Conservation (phyloP, 1,284 basidiomycete genomes). For the Cutaneotrichosporon cyanovorans region DNA sequence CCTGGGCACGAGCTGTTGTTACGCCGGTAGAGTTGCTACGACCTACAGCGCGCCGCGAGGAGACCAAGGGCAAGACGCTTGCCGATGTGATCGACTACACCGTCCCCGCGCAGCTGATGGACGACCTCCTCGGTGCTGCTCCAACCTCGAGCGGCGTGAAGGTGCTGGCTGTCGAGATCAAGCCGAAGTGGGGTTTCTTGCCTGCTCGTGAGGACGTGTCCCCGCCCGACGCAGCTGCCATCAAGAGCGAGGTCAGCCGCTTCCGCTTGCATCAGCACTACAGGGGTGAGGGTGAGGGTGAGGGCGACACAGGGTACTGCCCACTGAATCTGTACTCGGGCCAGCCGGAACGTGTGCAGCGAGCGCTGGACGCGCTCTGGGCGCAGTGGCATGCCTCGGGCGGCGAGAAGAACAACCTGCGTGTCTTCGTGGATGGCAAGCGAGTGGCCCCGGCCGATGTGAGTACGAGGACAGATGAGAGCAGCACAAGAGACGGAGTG, state of each 20-base stretch:
- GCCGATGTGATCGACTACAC: constrained; percentile 51
- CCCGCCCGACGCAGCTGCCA: constrained; percentile 52
- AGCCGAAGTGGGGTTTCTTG: constrained; percentile 95
- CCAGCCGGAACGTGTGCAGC: constrained; percentile 53
- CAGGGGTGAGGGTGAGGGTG: constrained; percentile 15
- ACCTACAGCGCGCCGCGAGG: constrained; percentile 52
- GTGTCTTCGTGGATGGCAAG: constrained; percentile 63
- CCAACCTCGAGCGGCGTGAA: neutral
- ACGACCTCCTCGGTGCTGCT: constrained; percentile 53
- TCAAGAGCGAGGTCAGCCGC: constrained; percentile 68
- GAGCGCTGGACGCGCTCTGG: constrained; percentile 68
- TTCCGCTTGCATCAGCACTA: constrained; percentile 79
- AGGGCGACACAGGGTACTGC: constrained; percentile 53
- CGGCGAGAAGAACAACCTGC: constrained; percentile 68
- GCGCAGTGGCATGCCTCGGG: constrained; percentile 58
- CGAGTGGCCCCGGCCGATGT: constrained; percentile 58
- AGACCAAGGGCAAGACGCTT: constrained; percentile 46
- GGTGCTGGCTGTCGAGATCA: constrained; percentile 70
- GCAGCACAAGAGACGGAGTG: no score
- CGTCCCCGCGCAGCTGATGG: constrained; percentile 54
- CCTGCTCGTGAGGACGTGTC: constrained; percentile 55
- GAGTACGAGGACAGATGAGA: no score
- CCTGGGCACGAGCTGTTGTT: constrained; percentile 58
- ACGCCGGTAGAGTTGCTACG: constrained; percentile 50
- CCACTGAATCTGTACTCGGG: constrained; percentile 79